Percentiles rank a stretch among this genome's conserved stretches.
These are phyloP conservation scores for Orobanche coerulescens DNA, from an alignment of 257 asterid species.

Conservation along the genomic window DNA sequence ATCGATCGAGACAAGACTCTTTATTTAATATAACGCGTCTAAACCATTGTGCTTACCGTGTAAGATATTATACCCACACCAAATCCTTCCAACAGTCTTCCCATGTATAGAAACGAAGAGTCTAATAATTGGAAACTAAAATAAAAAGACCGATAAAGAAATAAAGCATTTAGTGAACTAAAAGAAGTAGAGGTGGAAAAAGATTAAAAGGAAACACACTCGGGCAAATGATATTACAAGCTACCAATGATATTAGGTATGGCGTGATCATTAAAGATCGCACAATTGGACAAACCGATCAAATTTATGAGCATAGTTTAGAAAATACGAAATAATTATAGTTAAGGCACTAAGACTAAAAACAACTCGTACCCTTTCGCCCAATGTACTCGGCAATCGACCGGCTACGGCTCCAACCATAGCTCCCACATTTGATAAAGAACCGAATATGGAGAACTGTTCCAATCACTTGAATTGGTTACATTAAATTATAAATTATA, in stretches of 20 bases:
- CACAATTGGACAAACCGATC: constrained; percentile 17
- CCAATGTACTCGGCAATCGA: constrained; percentile 94
- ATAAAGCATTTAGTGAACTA: background rate
- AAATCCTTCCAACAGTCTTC: constrained; percentile 92
- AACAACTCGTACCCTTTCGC: constrained; percentile 54
- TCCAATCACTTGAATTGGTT: constrained; percentile 21
- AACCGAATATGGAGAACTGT: constrained; percentile 89
- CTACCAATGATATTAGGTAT: constrained; percentile 89
- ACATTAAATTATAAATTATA: background rate
- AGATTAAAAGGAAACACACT: constrained; percentile 32
- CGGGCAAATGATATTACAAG: constrained; percentile 70
- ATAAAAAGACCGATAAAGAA: background rate
- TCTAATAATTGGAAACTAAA: constrained; percentile 33
- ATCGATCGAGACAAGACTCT: background rate
- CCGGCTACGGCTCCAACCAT: constrained; percentile 99
- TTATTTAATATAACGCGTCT: background rate
- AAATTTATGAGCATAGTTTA: background rate
- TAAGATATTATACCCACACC: constrained; percentile 96
- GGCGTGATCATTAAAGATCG: constrained; percentile 80
- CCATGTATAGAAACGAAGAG: constrained; percentile 82
- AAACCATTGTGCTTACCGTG: constrained; percentile 33
- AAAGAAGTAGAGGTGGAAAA: background rate
- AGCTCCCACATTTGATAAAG: constrained; percentile 89
- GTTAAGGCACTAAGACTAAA: background rate
- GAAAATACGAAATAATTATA: background rate